A percentile compares a stretch with the other conserved stretches of the same genome.
Conservation (phyloP, 176 grass and related monocot genomes). For the Avena atlantica region DNA sequence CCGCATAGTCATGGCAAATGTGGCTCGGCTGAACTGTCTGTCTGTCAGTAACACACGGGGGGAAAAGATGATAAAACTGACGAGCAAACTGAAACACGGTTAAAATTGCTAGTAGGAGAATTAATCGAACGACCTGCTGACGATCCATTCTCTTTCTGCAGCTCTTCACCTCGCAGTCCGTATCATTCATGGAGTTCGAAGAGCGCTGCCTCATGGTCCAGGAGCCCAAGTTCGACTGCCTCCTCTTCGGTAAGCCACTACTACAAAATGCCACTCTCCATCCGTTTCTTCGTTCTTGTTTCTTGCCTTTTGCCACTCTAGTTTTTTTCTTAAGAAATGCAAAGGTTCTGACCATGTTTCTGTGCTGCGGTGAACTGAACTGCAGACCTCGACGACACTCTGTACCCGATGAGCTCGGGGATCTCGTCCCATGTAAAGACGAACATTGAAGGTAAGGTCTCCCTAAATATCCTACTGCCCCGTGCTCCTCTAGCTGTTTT, state of each 20-base stretch:
- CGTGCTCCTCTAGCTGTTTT: background rate
- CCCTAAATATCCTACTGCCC: background rate
- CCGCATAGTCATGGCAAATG: constrained; percentile 43
- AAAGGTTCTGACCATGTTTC: constrained; percentile 43
- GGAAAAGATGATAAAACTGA: constrained; percentile 26
- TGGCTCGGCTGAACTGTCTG: constrained; percentile 40
- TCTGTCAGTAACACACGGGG: background rate
- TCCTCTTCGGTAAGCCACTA: constrained; percentile 78
- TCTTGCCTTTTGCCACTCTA: background rate
- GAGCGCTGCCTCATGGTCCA: constrained; percentile 69
- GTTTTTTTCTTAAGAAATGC: background rate
- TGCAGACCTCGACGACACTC: constrained; percentile 94
- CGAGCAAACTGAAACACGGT: background rate
- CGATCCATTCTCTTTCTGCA: constrained; percentile 36
- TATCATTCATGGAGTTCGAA: constrained; percentile 73
- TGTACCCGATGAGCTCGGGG: constrained; percentile 89
- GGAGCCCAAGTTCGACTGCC: constrained; percentile 77
- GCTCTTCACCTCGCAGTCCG: constrained; percentile 13
- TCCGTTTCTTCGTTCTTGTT: constrained; percentile 15
- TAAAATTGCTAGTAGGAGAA: background rate
- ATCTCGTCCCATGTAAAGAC: constrained; percentile 71
- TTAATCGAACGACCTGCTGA: constrained; percentile 14
- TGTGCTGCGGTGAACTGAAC: background rate
- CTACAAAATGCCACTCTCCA: constrained; percentile 14
- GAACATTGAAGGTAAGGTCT: constrained; percentile 71